Evolutionary conservation across 768 basidiomycete genomes (phyloP), one percentile per base, ranked within the genome.

Genomic region (Pholiota microspora): DNA sequence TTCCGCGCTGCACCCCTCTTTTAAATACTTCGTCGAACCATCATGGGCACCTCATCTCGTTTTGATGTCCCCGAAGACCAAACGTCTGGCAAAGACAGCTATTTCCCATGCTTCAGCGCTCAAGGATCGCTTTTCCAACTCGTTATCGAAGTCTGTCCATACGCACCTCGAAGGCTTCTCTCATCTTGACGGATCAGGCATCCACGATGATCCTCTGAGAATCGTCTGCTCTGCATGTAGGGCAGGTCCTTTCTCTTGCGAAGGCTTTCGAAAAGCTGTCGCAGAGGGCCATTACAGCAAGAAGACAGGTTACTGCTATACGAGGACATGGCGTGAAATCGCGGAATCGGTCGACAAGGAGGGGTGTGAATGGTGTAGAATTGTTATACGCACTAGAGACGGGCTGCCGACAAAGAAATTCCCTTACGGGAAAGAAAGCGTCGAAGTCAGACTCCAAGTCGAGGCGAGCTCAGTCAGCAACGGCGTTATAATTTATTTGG

Each of bases 381-480:
- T 51, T n/a, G 49, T 55, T 4, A 27, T 25, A 27, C 18, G 54
- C 24, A 42, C 54, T 9, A 42, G 54, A n/a, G 54, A 55, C 38
- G 40, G 38, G 4, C 24, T 51, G 10, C 38, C 54, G 16, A 5
- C 40, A 18, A 49, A 55, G 4, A 50, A 45, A 7, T 51, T 55
- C n/a, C 49, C 54, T 5, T 25, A 8, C 6, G 49, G 25, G 13
- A 15, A 51, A 40, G 35, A 51, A 1, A 27, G 12, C 8, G 35
- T 40, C 7, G 49, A 40, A 51, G 25, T 51, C 2, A 40, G 28
- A 29, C n/a, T 51, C 3, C 49, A 51, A 16, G 21, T 51, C 5
- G 15, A 35, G 15, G 23, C 49, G 6, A 34, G 21, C 10, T 42
- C 29, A 12, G n/a, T 27, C 15, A 13, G 35, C 6, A 38, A 40